phyloP scores from a whole-genome alignment of 768 basidiomycete species.

The Pisolithus orientalis region DNA sequence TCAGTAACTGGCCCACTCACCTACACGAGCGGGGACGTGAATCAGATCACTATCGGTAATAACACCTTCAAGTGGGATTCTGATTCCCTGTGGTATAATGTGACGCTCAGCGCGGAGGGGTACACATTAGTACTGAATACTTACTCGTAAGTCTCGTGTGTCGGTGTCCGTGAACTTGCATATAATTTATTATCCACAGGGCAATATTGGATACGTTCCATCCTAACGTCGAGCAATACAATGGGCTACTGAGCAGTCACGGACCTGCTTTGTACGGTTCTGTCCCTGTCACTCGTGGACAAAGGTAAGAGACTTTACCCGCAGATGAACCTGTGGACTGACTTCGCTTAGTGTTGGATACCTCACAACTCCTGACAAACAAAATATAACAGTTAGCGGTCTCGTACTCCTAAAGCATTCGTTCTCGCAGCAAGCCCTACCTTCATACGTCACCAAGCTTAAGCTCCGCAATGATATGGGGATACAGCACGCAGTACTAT shows the following conservation, averaged over 20 bases:
- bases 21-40: slow-evolving; percentile 1
- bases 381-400: slow-evolving; percentile 2
- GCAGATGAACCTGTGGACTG: background rate
- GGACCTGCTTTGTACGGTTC: slow-evolving; percentile 8
- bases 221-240: slow-evolving; percentile 8
- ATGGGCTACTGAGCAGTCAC: slow-evolving; percentile 7
- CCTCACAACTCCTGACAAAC: background rate
- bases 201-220: slow-evolving; percentile 8
- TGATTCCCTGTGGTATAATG: slow-evolving; percentile 9
- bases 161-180: too few species aligned
- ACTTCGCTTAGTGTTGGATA: background rate
- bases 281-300: slow-evolving; percentile 8
- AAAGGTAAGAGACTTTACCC: slow-evolving; percentile 3
- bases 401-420: slow-evolving; percentile 7
- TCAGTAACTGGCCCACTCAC: background rate
- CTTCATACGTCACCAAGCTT: slow-evolving; percentile 5
- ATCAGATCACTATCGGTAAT: slow-evolving; percentile 5
- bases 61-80: slow-evolving; percentile 11
- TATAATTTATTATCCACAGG: background rate
- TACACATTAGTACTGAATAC: slow-evolving; percentile 6
- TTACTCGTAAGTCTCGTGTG: slow-evolving; percentile 6
- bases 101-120: slow-evolving; percentile 4
- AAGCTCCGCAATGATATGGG: slow-evolving; percentile 4
- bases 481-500: slow-evolving; percentile 7
- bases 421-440: slow-evolving; percentile 6